Evolutionary conservation across 2,329 filamentous ascomycete species (phyloP), one percentile per base, ranked within the genome.

Genomic region (Sarocladiaceae sp.): DNA sequence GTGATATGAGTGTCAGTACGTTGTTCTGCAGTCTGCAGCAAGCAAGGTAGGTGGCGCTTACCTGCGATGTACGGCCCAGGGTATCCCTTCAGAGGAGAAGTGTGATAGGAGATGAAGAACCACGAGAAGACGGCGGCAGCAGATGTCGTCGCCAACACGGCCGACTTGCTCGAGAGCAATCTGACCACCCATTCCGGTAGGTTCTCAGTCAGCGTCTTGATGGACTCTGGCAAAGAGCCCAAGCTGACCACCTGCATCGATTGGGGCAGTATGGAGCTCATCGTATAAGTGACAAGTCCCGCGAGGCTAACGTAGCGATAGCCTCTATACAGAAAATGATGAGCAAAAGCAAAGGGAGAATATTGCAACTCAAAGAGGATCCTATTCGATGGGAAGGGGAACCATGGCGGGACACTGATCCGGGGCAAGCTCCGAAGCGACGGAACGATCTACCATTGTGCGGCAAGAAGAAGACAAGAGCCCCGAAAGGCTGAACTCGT

Each of bases 61-160:
- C 58, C 53, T 24, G 59, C 60, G 13, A 61, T 47, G 21, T 54
- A 52, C 1, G 60, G 61, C 2, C 61, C 61, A 2, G 59, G 58
- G 42, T 58, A 63, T 5, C 50, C 57, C 39, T 49, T 58, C 33
- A 63, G 45, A 1, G 55, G 61, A 35, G 51, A 55, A 6, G 40
- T 43, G n/a, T 32, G 29, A 13, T 43, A 33, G 16, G 40, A 43
- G 15, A 32, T 33, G 26, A 33, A 32, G 32, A 43, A 47, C 45
- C 45, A 47, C 21, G 41, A 27, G 33, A 47, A 37, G 26, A 31
- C 19, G 6, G 39, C 33, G 9, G 26, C 24, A 2, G 32, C 32
- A 12, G 39, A 29, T 4, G 37, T 29, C 19, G 37, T 23, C 3
- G 29, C 6, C 6, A 41, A 4, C 4, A 41, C 10, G 3, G 23